These are phyloP conservation scores for Alternaria atra DNA, from an alignment of 2,329 filamentous ascomycete genomes.

Conservation along the genomic window DNA sequence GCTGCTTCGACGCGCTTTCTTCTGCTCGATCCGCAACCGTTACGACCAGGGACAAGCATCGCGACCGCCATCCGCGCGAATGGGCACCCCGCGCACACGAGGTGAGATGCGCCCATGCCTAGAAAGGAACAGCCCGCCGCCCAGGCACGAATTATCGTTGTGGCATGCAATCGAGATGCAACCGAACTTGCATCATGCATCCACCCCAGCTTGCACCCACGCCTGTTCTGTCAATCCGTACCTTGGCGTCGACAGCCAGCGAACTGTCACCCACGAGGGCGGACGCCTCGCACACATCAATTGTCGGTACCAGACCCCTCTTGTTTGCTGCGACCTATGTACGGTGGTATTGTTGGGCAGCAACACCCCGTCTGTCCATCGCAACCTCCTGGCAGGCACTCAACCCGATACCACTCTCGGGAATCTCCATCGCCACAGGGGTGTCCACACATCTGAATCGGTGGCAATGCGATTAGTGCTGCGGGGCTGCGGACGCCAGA, in stretches of 20 bases:
- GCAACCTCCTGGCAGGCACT: slow-evolving; percentile 5
- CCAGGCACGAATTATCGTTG: slow-evolving; percentile 32
- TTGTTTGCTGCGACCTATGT: neutral
- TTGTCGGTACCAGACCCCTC: slow-evolving; percentile 1
- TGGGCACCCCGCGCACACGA: slow-evolving; percentile 30
- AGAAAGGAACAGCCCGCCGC: slow-evolving; percentile 25
- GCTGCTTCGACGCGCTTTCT: neutral
- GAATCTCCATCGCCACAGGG: slow-evolving; percentile 23
- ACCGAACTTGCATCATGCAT: slow-evolving; percentile 30
- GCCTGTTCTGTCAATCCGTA: slow-evolving; percentile 23
- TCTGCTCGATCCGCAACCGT: slow-evolving; percentile 36
- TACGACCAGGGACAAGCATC: slow-evolving; percentile 32
- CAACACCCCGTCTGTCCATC: slow-evolving; percentile 8
- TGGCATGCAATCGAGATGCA: slow-evolving; percentile 38
- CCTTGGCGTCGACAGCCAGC: slow-evolving; percentile 24
- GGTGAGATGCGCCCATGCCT: slow-evolving; percentile 30
- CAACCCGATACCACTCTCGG: slow-evolving; percentile 18
- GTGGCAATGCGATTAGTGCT: slow-evolving; percentile 24
- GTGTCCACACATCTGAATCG: slow-evolving; percentile 27
- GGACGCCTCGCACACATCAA: slow-evolving; percentile 1
- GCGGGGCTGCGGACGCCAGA: slow-evolving; percentile 24
- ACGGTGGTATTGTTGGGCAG: slow-evolving; percentile 15
- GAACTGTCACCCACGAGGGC: slow-evolving; percentile 13
- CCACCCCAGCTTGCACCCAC: slow-evolving; percentile 24
- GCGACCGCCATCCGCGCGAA: slow-evolving; percentile 32